Base-by-base conservation (phyloP, 768 basidiomycete species). In the Termitomyces heimii region DNA sequence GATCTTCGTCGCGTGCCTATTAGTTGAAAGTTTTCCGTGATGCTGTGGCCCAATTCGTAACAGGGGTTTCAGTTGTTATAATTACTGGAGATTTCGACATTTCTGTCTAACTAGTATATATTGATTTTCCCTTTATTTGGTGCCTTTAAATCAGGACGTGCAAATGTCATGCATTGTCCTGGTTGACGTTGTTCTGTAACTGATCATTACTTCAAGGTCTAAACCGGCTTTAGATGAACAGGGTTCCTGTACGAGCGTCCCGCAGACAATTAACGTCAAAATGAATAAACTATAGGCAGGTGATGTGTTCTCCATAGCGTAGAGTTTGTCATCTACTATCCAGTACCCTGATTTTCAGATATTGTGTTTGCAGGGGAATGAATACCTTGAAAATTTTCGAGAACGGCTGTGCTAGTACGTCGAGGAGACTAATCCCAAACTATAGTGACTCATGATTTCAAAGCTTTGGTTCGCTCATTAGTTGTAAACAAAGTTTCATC, bases 311-410 rank as follows among this genome's bases (percentile, higher is more conserved):
- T 47, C 10, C 12, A 20, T n/a, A 16, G 3, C 20, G 22, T 3
- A 40, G 2, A 34, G 24, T 20, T 22, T 24, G 37, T 47, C 32
- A 55, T 35, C 7, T 7, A n/a, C 10, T 44, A n/a, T 10, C 32
- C 48, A 40, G 13, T 1, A 8, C 12, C 28, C 7, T 5, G 29
- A 31, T 20, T 53, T 34, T 18, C 7, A 31, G 34, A 16, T 47
- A 55, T 39, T 18, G 14, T 37, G 46, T 55, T 55, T 55, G 29
- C 46, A 55, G 47, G 54, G 42, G 54, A 8, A 13, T 28, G 54
- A 8, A 13, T 28, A 12, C 12, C 18, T 39, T 29, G 18, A 22
- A 34, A 24, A 20, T 29, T 26, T 1, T 20, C 28, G 18, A 47
- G 20, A 5, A 7, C 40, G 52, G 42, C 42, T 44, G 53, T 45